These are phyloP conservation scores for Penicillium psychrosexuale DNA, from an alignment of 2,329 filamentous ascomycete genomes.

Conservation along the genomic window DNA sequence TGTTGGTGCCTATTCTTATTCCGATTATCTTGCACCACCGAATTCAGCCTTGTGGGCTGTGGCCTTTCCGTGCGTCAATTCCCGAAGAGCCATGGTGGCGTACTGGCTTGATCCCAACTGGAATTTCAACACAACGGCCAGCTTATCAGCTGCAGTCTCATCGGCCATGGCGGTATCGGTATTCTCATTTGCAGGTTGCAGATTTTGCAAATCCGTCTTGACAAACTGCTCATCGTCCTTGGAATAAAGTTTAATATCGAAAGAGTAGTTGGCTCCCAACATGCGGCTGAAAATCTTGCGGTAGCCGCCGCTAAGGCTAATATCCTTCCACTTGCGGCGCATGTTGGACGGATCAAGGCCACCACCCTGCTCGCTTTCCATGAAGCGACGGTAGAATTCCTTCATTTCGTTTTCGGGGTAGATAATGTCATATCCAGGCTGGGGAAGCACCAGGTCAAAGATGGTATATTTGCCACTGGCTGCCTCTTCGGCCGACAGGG, in stretches of 20 bases:
- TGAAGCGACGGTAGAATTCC: conserved; percentile 81
- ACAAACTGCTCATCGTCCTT: conserved; percentile 75
- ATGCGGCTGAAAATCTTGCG: conserved; percentile 77
- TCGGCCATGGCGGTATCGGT: conserved; percentile 11
- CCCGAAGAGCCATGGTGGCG: conserved; percentile 76
- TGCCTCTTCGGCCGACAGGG: conserved; percentile 74
- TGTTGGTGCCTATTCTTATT: not conserved
- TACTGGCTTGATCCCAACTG: conserved; percentile 77
- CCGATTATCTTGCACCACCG: conserved; percentile 42
- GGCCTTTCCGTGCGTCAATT: conserved; percentile 70
- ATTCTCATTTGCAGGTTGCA: conserved; percentile 48
- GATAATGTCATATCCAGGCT: conserved; percentile 84
- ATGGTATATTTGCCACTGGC: conserved; percentile 72
- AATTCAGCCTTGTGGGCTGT: conserved; percentile 63
- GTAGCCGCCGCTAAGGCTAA: conserved; percentile 85
- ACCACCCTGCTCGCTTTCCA: conserved; percentile 75
- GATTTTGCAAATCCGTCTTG: conserved; percentile 75
- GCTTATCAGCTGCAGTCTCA: conserved; percentile 43
- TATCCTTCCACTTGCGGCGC: conserved; percentile 80
- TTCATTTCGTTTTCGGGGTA: conserved; percentile 83
- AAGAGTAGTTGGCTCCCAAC: conserved; percentile 62
- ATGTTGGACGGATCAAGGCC: conserved; percentile 78
- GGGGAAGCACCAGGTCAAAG: conserved; percentile 84
- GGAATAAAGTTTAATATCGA: conserved; percentile 67
- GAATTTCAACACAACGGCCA: conserved; percentile 69